These are phyloP conservation scores for Parastagonospora nodorum DNA, from an alignment of 2,329 filamentous ascomycete species.

Conservation along the genomic window DNA sequence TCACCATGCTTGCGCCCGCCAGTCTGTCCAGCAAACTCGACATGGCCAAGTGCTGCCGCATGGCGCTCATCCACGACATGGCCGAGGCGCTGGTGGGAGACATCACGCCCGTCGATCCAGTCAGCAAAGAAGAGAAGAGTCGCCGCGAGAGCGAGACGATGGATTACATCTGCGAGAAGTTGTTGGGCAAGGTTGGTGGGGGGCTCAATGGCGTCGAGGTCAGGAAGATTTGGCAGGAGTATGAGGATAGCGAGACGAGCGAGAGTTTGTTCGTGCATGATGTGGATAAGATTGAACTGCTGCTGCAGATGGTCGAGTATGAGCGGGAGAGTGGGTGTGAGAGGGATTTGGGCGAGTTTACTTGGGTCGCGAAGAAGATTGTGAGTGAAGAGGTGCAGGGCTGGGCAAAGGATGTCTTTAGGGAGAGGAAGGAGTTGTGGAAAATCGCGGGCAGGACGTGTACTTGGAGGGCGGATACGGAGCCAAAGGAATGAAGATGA, in stretches of 20 bases:
- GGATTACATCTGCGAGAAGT: slow-evolving; percentile 78
- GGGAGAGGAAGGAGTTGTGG: slow-evolving; percentile 79
- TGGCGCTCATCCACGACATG: slow-evolving; percentile 98
- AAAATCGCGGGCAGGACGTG: slow-evolving; percentile 45
- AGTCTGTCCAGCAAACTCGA: slow-evolving; percentile 74
- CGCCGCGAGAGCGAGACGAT: slow-evolving; percentile 86
- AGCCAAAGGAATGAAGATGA: slow-evolving; percentile 20
- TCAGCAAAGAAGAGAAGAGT: slow-evolving; percentile 86
- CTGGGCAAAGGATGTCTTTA: slow-evolving; percentile 78
- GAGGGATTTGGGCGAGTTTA: slow-evolving; percentile 85
- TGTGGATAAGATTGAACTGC: slow-evolving; percentile 93
- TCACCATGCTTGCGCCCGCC: slow-evolving; percentile 88
- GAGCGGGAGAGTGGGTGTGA: slow-evolving; percentile 71
- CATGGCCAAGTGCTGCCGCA: slow-evolving; percentile 83
- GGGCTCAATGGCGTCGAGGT: slow-evolving; percentile 73
- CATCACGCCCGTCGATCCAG: slow-evolving; percentile 89
- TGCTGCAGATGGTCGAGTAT: slow-evolving; percentile 96
- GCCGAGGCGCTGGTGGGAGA: slow-evolving; percentile 93
- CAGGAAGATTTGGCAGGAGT: slow-evolving; percentile 86
- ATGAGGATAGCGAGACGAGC: slow-evolving; percentile 82
- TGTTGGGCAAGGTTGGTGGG: slow-evolving; percentile 78
- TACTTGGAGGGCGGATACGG: slow-evolving; percentile 32
- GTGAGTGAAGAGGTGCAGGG: slow-evolving; percentile 75
- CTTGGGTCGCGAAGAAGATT: slow-evolving; percentile 75
- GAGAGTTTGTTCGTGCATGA: slow-evolving; percentile 94